Evolutionary conservation across 176 grass and related monocot genomes (phyloP).

Genomic region (Bothriochloa decipiens): DNA sequence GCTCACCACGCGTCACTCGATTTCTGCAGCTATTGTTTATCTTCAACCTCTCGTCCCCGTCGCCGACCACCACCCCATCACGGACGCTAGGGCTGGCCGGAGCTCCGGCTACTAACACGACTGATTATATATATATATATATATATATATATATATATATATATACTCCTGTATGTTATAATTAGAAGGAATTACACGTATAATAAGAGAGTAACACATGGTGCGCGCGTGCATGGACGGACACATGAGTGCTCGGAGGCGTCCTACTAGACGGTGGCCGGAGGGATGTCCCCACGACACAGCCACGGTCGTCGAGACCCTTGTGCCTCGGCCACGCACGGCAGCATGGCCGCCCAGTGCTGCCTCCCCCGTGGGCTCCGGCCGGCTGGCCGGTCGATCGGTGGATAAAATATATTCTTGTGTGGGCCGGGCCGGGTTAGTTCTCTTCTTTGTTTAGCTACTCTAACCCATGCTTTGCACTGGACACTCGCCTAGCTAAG

Average conservation of each 20-base stretch:
- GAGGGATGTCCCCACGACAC: slow-evolving; percentile 36
- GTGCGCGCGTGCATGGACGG: neutral
- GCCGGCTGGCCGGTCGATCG: neutral
- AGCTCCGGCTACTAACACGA: too few species aligned
- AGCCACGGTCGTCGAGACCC: slow-evolving; percentile 36
- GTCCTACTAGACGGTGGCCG: slow-evolving; percentile 21
- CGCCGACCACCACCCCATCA: too few species aligned
- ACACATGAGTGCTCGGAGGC: neutral
- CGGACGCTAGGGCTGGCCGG: too few species aligned
- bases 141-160: too few species aligned
- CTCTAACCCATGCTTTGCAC: slow-evolving; percentile 8
- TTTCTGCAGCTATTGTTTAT: too few species aligned
- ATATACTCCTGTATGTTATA: too few species aligned
- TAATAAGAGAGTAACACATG: neutral
- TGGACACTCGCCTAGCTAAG: neutral
- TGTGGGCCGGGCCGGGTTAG: neutral
- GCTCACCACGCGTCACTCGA: too few species aligned
- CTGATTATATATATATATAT: too few species aligned
- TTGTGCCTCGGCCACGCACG: slow-evolving; percentile 30
- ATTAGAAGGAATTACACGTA: neutral
- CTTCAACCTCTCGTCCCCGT: too few species aligned
- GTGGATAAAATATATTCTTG: slow-evolving; percentile 27
- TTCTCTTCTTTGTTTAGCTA: slow-evolving; percentile 27
- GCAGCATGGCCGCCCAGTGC: too few species aligned
- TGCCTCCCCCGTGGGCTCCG: neutral